Base-by-base conservation (phyloP, 768 basidiomycete genomes). In the Fomitopsis serialis region DNA sequence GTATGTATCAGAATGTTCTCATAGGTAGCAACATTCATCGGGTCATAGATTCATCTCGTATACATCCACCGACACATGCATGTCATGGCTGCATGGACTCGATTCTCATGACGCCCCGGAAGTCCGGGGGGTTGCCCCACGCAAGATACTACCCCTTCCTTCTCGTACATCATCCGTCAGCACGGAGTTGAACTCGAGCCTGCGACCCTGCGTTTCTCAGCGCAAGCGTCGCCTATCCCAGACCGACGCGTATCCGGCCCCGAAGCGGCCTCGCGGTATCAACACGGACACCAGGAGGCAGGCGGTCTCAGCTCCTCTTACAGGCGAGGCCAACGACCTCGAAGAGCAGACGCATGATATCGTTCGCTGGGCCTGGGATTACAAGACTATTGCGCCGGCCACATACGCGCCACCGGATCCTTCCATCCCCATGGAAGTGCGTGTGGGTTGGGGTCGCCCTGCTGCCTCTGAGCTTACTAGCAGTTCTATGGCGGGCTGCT, bases 191-290 rank as follows among this genome's bases (percentile, higher is more conserved):
- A n/a, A n/a, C n/a, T n/a, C n/a, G n/a, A n/a, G n/a, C n/a, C n/a
- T n/a, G n/a, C n/a, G n/a, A n/a, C n/a, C n/a, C n/a, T n/a, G n/a
- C n/a, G n/a, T n/a, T n/a, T n/a, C n/a, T n/a, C n/a, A 4, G 2
- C 46, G 48, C 11, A 57, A 57, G 27, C 52, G 56, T 2, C 48
- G 52, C 9, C 35, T 36, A 2, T 58, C 56, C 1, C 45, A 51
- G 19, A 17, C 27, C 3, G 52, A 53, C 25, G 21, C 17, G 9
- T 1, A 35, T 35, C 21, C 22, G 5, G 15, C 7, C 2, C 13
- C 36, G 8, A 36, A 44, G 32, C 6, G 25, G 2, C 27, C 37
- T 2, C 42, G 36, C n/a, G 24, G 45, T 2, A 21, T 42, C 9
- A 25, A 27, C 21, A 10, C 23, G 0, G 45, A 45, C 0, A 46